Base-by-base conservation (phyloP, 2,329 filamentous ascomycete genomes). In the Colletotrichum siamense region DNA sequence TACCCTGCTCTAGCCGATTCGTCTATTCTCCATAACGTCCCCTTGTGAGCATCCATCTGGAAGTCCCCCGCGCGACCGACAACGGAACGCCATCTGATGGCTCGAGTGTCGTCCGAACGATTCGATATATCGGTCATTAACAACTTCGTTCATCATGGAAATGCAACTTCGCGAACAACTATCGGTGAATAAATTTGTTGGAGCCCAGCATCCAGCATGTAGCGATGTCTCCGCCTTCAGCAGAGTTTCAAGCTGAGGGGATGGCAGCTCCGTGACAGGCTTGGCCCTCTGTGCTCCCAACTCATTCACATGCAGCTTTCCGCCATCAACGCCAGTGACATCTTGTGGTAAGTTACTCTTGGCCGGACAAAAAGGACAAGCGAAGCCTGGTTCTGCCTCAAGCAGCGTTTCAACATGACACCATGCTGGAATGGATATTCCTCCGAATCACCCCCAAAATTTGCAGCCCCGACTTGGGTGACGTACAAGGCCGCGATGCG, bases 321-420 rank as follows among this genome's bases (percentile, higher is more conserved):
- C 63, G 52, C 16, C 73, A 59, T 49, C 34, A 49, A 52, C 64
- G 24, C 28, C 70, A 57, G 36, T 52, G 59, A 73, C 70, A 73
- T 36, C 15, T 28, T 28, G 34, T 69, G 57, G 57, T 32, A 59
- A 73, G 59, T 12, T 39, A 26, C 13, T 61, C 44, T 36, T 65
- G 70, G 64, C 64, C 36, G 34, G 26, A 52, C 49, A n/a, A 39
- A 59, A 34, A 30, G 24, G 18, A 16, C 30, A 28, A 30, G 34
- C 13, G n/a, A 28, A 55, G 30, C 32, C 55, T 68, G 64, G 32
- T 64, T 39, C 32, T 28, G 44, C 64, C 16, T 34, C 15, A 52
- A 7, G n/a, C 16, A 32, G 64, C 70, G 74, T 76, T 73, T 76
- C 70, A 74, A 55, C 36, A 28, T 65, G 64, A 65, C 28, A 73